A percentile compares a stretch with the other conserved stretches of the same genome.
These are phyloP conservation scores for Sporobolomyces pararoseus DNA, from an alignment of 768 basidiomycete genomes.

Conservation along the genomic window DNA sequence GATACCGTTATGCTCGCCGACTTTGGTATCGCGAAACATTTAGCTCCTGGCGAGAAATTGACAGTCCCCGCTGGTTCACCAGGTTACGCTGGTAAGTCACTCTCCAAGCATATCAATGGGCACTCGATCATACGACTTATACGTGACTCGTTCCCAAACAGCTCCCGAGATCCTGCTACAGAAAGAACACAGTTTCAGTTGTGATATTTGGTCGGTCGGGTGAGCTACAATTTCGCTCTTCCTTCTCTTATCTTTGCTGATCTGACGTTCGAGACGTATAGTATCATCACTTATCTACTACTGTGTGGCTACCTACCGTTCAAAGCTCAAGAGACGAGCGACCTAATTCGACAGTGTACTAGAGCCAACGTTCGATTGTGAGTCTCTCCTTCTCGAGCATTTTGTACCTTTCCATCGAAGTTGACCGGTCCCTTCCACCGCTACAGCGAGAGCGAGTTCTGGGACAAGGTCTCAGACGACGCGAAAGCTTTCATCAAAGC, in stretches of 20 bases:
- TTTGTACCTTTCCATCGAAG: too few species aligned
- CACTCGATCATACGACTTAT: neutral
- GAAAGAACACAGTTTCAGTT: constrained; percentile 73
- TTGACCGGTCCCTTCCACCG: neutral
- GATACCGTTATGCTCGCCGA: constrained; percentile 93
- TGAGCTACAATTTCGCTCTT: constrained; percentile 49
- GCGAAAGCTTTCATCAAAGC: constrained; percentile 78
- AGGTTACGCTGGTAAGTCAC: constrained; percentile 39
- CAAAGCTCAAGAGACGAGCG: constrained; percentile 71
- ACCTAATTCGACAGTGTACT: constrained; percentile 77
- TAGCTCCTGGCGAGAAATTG: constrained; percentile 46
- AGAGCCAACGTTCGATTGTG: constrained; percentile 74
- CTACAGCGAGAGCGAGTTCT: constrained; percentile 74
- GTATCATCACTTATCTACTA: constrained; percentile 90
- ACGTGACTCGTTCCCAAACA: constrained; percentile 69
- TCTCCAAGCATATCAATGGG: neutral
- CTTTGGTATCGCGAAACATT: constrained; percentile 70
- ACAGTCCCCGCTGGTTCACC: constrained; percentile 47
- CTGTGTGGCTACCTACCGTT: constrained; percentile 86
- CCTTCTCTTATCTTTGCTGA: neutral
- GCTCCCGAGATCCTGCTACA: constrained; percentile 60
- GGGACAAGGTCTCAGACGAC: constrained; percentile 78
- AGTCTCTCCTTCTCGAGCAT: neutral
- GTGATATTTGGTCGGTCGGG: constrained; percentile 94
- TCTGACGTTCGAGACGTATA: constrained; percentile 47